phyloP scores from a whole-genome alignment of 371 early-diverging fungal species.

The Funneliformis caledonium region DNA sequence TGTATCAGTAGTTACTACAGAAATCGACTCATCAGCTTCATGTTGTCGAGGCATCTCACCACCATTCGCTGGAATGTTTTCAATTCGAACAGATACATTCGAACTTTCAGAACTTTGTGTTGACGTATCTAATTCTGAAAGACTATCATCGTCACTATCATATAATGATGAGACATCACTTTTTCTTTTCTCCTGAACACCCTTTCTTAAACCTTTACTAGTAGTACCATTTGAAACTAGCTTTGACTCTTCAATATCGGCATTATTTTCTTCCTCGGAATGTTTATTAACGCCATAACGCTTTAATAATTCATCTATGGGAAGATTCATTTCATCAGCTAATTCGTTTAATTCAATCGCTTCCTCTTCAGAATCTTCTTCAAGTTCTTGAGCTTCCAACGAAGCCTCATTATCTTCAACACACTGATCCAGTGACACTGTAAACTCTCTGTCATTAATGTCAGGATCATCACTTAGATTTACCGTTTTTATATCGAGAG shows the following conservation, averaged over 20 bases:
- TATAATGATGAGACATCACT: neutral
- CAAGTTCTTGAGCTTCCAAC: conserved; percentile 36
- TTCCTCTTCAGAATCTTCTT: conserved; percentile 37
- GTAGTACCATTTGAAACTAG: neutral
- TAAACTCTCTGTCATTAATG: conserved; percentile 12
- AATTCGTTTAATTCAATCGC: conserved; percentile 27
- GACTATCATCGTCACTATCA: neutral
- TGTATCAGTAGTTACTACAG: neutral
- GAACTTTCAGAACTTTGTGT: neutral
- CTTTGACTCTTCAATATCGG: neutral
- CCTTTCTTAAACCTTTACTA: neutral
- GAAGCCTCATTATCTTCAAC: conserved; percentile 40
- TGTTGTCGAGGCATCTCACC: neutral
- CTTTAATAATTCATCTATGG: conserved; percentile 33
- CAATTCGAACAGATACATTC: neutral
- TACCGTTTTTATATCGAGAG: neutral
- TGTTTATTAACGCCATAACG: conserved; percentile 32
- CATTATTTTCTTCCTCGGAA: conserved; percentile 37
- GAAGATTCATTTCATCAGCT: conserved; percentile 16
- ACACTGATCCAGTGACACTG: neutral
- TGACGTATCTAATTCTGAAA: neutral
- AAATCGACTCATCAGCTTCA: neutral
- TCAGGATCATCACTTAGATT: neutral
- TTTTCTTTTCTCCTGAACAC: neutral
- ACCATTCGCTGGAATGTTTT: neutral